Evolutionary conservation across 805 yeast genomes (phyloP).

Genomic region (Ogataea angusta): DNA sequence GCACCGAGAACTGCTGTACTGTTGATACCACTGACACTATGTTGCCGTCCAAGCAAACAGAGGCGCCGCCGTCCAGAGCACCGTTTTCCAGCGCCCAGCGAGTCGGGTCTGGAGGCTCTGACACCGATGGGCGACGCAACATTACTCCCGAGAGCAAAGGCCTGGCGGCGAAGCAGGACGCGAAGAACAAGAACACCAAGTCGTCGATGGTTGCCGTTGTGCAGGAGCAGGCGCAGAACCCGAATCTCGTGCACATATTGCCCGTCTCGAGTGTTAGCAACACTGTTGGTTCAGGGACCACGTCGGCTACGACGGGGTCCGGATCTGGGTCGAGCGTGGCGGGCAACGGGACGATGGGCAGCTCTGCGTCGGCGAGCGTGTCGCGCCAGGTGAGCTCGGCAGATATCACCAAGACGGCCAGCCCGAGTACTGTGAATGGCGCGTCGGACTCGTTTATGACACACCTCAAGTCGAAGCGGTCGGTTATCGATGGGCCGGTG

Average conservation of each 20-base stretch:
- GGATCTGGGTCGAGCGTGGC: neutral
- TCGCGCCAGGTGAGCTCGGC: slow-evolving; percentile 9
- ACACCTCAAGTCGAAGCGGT: slow-evolving; percentile 24
- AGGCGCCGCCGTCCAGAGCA: neutral
- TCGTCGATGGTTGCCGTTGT: slow-evolving; percentile 28
- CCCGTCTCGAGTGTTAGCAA: slow-evolving; percentile 12
- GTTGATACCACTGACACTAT: neutral
- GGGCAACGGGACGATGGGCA: neutral
- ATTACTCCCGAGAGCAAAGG: slow-evolving; percentile 4
- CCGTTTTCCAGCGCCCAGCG: neutral
- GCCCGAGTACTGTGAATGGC: neutral
- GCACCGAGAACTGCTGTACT: neutral
- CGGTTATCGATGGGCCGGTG: slow-evolving; percentile 16
- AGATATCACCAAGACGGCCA: slow-evolving; percentile 2
- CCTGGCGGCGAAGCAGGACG: slow-evolving; percentile 5
- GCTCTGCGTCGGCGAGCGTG: neutral
- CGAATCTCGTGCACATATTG: slow-evolving; percentile 22
- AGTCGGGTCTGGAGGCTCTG: slow-evolving; percentile 5
- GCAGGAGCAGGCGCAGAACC: slow-evolving; percentile 27
- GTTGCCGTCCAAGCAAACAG: neutral
- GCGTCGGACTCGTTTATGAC: slow-evolving; percentile 19
- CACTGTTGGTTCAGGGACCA: neutral
- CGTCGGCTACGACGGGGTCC: neutral
- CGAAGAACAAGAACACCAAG: slow-evolving; percentile 13
- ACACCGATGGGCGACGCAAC: slow-evolving; percentile 9